A percentile compares a stretch with the other conserved stretches of the same genome.
Evolutionary conservation across 1,284 basidiomycete genomes (phyloP).

Genomic region (Microbotryomycetes sp.): DNA sequence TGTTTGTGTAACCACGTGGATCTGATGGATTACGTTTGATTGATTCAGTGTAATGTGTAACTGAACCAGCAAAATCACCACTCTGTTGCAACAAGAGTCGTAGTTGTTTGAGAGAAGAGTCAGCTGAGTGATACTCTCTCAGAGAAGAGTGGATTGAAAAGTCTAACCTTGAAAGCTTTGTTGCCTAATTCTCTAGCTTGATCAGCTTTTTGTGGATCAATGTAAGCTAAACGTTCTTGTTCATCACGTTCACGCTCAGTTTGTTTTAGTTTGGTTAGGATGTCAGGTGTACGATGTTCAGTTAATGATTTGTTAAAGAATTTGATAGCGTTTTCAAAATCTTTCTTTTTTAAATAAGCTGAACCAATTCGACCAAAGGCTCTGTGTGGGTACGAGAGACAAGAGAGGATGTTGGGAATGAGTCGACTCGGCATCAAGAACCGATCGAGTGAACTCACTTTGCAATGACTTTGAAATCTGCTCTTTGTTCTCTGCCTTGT

Average conservation of each 20-base stretch:
- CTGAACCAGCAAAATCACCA: conserved; percentile 84
- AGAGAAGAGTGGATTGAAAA: not conserved
- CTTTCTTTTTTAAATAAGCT: conserved; percentile 74
- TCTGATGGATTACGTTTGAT: conserved; percentile 93
- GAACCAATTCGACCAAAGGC: conserved; percentile 86
- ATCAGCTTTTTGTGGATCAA: conserved; percentile 80
- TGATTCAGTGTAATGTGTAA: conserved; percentile 88
- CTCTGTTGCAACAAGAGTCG: conserved; percentile 40
- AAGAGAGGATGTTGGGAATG: not conserved
- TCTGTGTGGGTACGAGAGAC: conserved; percentile 42
- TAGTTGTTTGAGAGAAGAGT: not conserved
- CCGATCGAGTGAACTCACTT: conserved; percentile 44
- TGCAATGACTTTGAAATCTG: conserved; percentile 54
- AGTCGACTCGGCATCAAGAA: not conserved
- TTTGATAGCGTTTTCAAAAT: conserved; percentile 73
- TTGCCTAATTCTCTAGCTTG: conserved; percentile 88
- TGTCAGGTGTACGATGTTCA: conserved; percentile 92
- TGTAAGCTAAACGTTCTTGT: conserved; percentile 71
- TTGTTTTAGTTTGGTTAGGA: conserved; percentile 83
- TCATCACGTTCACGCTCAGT: conserved; percentile 75
- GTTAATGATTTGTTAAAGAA: conserved; percentile 78
- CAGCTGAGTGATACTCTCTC: not conserved
- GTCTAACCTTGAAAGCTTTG: conserved; percentile 66
- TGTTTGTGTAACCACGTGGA: conserved; percentile 91
- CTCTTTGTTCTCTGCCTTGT: conserved; percentile 64